A percentile compares a stretch with the other conserved stretches of the same genome.
Evolutionary conservation across 306 rosid genomes (phyloP).

Genomic region (Cicer bijugum): DNA sequence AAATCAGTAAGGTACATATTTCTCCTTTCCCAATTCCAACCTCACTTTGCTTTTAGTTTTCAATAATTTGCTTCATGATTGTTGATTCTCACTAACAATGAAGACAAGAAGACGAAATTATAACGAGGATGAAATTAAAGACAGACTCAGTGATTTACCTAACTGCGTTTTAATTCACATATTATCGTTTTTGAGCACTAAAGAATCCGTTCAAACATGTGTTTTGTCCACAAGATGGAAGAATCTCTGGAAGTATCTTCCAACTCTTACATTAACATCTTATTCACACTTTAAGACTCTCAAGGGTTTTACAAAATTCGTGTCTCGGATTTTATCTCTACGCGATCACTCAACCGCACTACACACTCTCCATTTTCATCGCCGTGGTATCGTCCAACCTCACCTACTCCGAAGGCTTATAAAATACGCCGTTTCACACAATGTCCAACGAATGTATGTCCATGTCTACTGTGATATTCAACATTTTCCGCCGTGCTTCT

Average conservation of each 20-base stretch:
- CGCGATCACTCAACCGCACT: neutral
- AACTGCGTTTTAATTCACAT: too few species aligned
- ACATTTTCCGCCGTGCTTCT: neutral
- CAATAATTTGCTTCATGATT: too few species aligned
- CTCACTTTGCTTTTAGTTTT: too few species aligned
- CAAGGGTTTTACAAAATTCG: neutral
- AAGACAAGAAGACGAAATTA: too few species aligned
- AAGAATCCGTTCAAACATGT: too few species aligned
- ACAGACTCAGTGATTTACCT: too few species aligned
- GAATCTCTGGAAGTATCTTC: neutral
- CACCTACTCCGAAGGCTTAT: neutral
- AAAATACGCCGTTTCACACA: neutral
- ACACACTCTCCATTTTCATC: neutral
- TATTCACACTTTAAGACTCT: neutral
- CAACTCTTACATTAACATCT: neutral
- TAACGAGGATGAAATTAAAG: too few species aligned
- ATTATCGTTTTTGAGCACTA: too few species aligned
- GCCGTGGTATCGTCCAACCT: neutral
- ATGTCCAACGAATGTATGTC: neutral
- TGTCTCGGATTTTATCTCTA: neutral
- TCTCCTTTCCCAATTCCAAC: too few species aligned
- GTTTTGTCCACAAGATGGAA: too few species aligned
- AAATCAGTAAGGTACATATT: too few species aligned
- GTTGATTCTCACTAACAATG: too few species aligned
- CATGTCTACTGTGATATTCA: neutral